These are phyloP conservation scores for Rhododendron simsii DNA, from an alignment of 148 eudicot species.

Conservation along the genomic window DNA sequence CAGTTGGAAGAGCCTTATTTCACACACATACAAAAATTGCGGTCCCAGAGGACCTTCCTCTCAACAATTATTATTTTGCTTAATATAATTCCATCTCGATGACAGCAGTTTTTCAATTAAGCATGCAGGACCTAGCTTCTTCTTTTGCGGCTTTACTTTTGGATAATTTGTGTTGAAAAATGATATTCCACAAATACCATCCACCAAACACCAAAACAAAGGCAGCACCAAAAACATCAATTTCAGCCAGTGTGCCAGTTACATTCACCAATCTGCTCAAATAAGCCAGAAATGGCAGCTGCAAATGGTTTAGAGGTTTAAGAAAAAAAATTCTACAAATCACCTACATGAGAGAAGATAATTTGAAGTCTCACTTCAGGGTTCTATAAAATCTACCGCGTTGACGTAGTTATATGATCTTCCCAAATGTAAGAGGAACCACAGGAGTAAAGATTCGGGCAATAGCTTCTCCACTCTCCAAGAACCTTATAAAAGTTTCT, in stretches of 20 bases:
- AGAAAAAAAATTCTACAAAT: no score
- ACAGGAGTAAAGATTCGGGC: no score
- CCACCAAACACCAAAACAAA: background rate
- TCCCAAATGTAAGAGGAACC: no score
- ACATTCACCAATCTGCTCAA: background rate
- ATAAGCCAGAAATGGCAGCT: background rate
- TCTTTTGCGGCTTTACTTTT: background rate
- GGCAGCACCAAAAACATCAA: background rate
- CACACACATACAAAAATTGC: background rate
- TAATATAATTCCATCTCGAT: background rate
- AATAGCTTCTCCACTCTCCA: no score
- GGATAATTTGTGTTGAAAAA: background rate
- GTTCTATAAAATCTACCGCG: no score
- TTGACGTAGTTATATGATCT: no score
- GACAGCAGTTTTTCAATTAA: background rate
- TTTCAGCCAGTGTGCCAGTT: background rate
- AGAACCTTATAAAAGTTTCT: no score
- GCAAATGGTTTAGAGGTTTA: no score
- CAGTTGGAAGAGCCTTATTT: background rate
- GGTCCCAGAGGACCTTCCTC: background rate
- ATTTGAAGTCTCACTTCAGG: no score
- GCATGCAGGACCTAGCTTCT: background rate
- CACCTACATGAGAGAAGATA: no score
- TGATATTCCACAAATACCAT: background rate
- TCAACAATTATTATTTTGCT: background rate